Conservation (phyloP, 2,329 filamentous ascomycete species). For the Cladosporium austrohemisphaericum region DNA sequence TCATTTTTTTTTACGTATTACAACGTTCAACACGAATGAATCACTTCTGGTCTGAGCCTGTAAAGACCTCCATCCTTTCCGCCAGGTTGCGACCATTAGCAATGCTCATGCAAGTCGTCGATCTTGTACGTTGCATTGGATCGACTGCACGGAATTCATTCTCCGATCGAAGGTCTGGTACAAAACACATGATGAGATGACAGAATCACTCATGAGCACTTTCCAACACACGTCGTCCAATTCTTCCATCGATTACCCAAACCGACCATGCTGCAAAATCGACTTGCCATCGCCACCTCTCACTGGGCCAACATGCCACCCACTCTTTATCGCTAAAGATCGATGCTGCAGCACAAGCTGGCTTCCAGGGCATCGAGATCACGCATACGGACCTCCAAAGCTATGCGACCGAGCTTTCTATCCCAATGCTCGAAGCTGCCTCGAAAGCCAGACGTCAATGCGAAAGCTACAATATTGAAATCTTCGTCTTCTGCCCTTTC, state of each 20-base stretch:
- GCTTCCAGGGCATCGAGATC: not conserved
- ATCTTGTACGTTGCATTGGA: too few species aligned
- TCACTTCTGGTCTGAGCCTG: too few species aligned
- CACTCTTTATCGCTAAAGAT: not conserved
- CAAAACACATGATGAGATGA: too few species aligned
- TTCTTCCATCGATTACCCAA: not conserved
- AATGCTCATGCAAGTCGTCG: too few species aligned
- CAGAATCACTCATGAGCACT: not conserved
- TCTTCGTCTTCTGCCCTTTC: not conserved
- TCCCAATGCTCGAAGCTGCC: not conserved
- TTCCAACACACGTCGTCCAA: not conserved
- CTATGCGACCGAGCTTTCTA: not conserved
- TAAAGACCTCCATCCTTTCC: too few species aligned
- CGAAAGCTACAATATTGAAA: not conserved
- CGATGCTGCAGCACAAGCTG: not conserved
- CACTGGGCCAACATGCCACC: not conserved
- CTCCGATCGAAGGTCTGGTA: not conserved
- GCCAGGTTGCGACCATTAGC: too few species aligned
- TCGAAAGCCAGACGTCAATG: not conserved
- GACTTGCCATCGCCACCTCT: not conserved
- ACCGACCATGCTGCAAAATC: not conserved
- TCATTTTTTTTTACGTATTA: too few species aligned
- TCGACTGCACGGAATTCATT: not conserved
- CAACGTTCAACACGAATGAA: too few species aligned
- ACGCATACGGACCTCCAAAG: not conserved